These are phyloP conservation scores for Colletotrichum chlorophyti DNA, from an alignment of 2,329 filamentous ascomycete genomes.

Conservation along the genomic window DNA sequence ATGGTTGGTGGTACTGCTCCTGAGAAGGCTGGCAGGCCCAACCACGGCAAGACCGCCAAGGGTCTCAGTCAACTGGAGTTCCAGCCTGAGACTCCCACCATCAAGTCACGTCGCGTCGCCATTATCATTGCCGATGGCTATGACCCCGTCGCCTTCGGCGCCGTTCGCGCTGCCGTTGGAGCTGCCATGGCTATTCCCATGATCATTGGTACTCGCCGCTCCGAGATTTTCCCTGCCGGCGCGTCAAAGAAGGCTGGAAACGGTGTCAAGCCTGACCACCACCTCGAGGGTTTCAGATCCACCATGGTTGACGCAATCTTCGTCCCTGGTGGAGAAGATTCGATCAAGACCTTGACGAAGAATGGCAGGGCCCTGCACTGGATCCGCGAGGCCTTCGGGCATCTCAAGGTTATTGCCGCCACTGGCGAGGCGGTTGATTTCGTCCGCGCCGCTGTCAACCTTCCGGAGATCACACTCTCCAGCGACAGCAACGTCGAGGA, in stretches of 20 bases:
- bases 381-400: constrained; percentile 81
- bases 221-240: constrained; percentile 67
- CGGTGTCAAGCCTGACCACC: constrained; percentile 74
- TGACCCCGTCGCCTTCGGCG: constrained; percentile 69
- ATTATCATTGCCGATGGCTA: constrained; percentile 82
- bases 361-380: constrained; percentile 79
- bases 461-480: constrained; percentile 51
- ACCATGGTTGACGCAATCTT: constrained; percentile 85
- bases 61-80: constrained; percentile 75
- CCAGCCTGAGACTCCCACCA: constrained; percentile 67
- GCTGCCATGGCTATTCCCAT: constrained; percentile 71
- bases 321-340: constrained; percentile 73
- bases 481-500: constrained; percentile 60
- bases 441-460: constrained; percentile 55
- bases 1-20: constrained; percentile 72
- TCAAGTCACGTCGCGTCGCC: constrained; percentile 74
- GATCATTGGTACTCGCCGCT: constrained; percentile 74
- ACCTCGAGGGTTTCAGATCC: constrained; percentile 80
- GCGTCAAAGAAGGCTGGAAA: constrained; percentile 58
- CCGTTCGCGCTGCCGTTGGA: constrained; percentile 68
- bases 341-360: constrained; percentile 67
- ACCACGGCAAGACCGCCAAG: constrained; percentile 73
- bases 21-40: constrained; percentile 56
- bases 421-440: constrained; percentile 75
- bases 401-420: constrained; percentile 80